Base-by-base conservation (phyloP, 139 green algal species). In the Chlorella vulgaris region DNA sequence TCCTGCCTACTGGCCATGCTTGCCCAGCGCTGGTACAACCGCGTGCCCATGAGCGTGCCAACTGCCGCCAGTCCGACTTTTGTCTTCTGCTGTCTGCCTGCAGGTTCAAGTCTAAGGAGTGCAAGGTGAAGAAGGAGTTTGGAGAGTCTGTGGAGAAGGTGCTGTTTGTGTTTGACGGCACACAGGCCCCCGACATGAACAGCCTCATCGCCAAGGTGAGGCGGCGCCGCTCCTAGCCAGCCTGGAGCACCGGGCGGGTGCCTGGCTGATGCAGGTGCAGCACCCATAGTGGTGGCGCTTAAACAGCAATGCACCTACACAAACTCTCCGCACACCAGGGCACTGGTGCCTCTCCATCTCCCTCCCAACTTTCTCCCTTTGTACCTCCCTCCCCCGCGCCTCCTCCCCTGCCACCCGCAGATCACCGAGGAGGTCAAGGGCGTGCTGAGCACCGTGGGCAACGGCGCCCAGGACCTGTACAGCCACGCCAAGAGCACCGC, bases 91-190 rank as follows among this genome's bases (percentile, higher is more conserved):
- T 3, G 3, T 22, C 67, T 39, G 22, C 42, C n/a, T n/a, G 29
- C 74, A 70, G 74, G 29, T 82, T 69, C 76, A 82, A 13, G 33
- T 76, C 68, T 53, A 87, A 87, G 76, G 65, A 74, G 29, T 88
- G 84, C 79, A 82, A 88, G 68, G 39, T 85, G 28, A 78, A 21
- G 35, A 85, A 88, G 66, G 43, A 36, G 36, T 81, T 84, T 78
- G 84, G 84, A 31, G 79, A 85, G 51, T 4, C 21, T 3, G 40
- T 73, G 28, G 58, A 85, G 78, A 73, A 70, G 50, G 79, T 88
- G 50, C 73, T 88, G 36, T 88, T 74, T 39, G 63, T 77, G 50
- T 88, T 88, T 61, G 84, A 88, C 50, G 83, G 83, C n/a, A 36
- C 42, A 33, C 7, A 76, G 50, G 42, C 55, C 22, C 47, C 55